Conservation (phyloP, 129 eudicot genomes). For the Oenanthe sinensis region DNA sequence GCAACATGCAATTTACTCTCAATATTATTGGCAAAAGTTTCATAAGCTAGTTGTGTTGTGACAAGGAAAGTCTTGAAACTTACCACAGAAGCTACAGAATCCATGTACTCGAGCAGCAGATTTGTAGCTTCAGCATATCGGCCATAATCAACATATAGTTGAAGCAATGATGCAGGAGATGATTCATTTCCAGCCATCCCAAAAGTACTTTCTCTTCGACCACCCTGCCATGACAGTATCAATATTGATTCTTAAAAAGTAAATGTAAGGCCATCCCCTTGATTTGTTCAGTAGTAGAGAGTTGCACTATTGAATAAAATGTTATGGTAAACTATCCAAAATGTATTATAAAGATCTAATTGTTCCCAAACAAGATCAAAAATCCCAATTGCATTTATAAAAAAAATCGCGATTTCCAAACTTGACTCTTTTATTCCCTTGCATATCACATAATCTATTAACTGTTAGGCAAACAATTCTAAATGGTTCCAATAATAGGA, state of each 20-base stretch:
- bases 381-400: neutral
- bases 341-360: neutral
- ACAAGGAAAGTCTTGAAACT: constrained; percentile 11
- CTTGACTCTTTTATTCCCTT: neutral
- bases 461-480: neutral
- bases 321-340: neutral
- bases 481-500: neutral
- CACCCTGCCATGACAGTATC: constrained; percentile 37
- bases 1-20: neutral
- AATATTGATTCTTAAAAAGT: neutral
- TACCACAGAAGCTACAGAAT: constrained; percentile 62
- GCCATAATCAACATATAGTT: constrained; percentile 74
- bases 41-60: neutral
- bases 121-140: constrained; percentile 73
- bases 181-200: constrained; percentile 90
- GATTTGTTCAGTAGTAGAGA: neutral
- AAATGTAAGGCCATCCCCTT: neutral
- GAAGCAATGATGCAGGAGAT: constrained; percentile 70
- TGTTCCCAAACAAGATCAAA: neutral
- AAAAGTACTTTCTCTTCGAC: constrained; percentile 34
- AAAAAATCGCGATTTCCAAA: neutral
- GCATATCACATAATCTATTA: neutral
- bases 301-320: neutral
- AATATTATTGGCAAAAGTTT: neutral
- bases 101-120: constrained; percentile 68